phyloP scores from a whole-genome alignment of 768 basidiomycete genomes.

The Punctularia strigosozonata region DNA sequence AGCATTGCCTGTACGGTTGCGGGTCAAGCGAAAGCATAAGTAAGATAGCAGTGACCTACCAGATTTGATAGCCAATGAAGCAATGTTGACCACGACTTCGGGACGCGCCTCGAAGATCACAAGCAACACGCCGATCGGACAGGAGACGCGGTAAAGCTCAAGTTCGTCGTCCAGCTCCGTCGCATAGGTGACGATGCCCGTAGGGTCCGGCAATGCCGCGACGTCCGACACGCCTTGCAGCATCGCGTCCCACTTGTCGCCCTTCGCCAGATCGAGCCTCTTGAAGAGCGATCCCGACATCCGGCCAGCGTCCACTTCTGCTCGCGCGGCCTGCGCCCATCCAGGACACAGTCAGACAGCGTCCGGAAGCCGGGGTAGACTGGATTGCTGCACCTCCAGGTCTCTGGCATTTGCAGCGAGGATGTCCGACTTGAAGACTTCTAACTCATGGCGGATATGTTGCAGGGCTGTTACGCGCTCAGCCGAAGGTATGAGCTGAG shows the following conservation, averaged over 20 bases:
- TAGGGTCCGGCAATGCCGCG: conserved; percentile 76
- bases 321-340: conserved; percentile 54
- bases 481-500: conserved; percentile 62
- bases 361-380: neutral
- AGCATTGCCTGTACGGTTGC: conserved; percentile 60
- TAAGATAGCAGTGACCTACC: conserved; percentile 34
- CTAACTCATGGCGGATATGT: conserved; percentile 57
- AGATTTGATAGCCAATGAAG: conserved; percentile 91
- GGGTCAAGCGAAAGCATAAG: neutral
- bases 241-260: conserved; percentile 93
- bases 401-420: conserved; percentile 75
- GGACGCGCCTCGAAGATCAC: conserved; percentile 97
- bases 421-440: conserved; percentile 51
- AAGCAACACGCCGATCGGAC: conserved; percentile 91
- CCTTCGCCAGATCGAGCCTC: conserved; percentile 65
- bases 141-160: conserved; percentile 87
- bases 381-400: conserved; percentile 42
- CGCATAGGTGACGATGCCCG: conserved; percentile 78
- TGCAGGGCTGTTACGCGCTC: conserved; percentile 65
- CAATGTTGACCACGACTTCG: conserved; percentile 96
- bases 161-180: conserved; percentile 79
- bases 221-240: conserved; percentile 85
- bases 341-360: conserved; percentile 2
- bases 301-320: conserved; percentile 69
- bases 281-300: conserved; percentile 80